phyloP scores from a whole-genome alignment of 2,329 filamentous ascomycete genomes.

The Scorias spongiosa region DNA sequence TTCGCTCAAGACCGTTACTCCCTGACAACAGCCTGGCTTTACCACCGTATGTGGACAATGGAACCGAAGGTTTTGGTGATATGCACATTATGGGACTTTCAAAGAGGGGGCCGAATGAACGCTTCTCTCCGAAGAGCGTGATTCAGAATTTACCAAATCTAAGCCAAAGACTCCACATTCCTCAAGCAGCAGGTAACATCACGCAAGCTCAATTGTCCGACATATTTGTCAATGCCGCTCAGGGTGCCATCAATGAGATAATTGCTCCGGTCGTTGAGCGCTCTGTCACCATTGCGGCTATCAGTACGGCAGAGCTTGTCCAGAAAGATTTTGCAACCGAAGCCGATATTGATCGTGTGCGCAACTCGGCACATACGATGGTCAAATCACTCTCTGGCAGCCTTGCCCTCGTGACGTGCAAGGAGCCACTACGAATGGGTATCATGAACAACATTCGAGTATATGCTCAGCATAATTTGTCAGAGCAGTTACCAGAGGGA shows the following conservation, averaged over 20 bases:
- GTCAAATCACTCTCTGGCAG: conserved; percentile 90
- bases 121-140: conserved; percentile 63
- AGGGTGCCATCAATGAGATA: conserved; percentile 84
- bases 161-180: conserved; percentile 62
- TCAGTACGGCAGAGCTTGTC: conserved; percentile 89
- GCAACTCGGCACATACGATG: conserved; percentile 79
- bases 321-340: conserved; percentile 95
- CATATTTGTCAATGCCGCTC: conserved; percentile 75
- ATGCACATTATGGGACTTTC: conserved; percentile 54
- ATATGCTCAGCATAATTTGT: conserved; percentile 45
- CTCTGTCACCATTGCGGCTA: conserved; percentile 93
- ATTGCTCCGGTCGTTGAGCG: conserved; percentile 95
- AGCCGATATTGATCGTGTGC: conserved; percentile 71
- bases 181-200: conserved; percentile 60
- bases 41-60: conserved; percentile 30
- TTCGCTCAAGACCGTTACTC: conserved; percentile 50
- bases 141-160: conserved; percentile 74
- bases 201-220: conserved; percentile 48
- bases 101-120: conserved; percentile 46
- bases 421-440: conserved; percentile 88
- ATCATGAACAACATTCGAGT: conserved; percentile 97
- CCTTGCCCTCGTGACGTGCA: conserved; percentile 91
- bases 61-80: conserved; percentile 66
- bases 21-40: conserved; percentile 19
- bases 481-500: conserved; percentile 72